Evolutionary conservation across 179 eudicot species (phyloP), one percentile per base, ranked within the genome.

Genomic region (Beta corolliflora): DNA sequence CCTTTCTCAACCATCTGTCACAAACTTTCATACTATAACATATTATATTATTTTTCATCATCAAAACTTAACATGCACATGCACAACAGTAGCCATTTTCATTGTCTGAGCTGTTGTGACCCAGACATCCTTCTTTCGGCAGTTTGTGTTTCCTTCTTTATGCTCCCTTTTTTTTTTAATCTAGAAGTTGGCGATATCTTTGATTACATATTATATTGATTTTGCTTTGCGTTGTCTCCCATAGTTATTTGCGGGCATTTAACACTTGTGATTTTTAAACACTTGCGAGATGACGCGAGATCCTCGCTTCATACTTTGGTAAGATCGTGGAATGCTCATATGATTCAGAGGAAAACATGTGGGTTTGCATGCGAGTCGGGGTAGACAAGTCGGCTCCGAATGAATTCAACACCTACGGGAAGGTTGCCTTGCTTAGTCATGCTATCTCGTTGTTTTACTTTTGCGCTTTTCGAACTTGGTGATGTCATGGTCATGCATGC

Each of bases 261-360:
- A 58, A 78, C 74, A 31, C 53, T 63, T 36, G 15, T 52, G 12
- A 48, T 73, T 45, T 68, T 74, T 65, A 63, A 76, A 21, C 23
- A 52, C 69, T 63, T 83, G 87, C 92, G n/a, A 94, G 95, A 92
- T 82, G 93, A 81, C 75, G 58, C 83, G n/a, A 7, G 98, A 94
- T 77, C 88, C 95, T 60, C n/a, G 83, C 93, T 23, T 29, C 86
- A 3, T 90, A 81, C 69, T 75, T 91, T 36, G 99, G 98, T 44
- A 95, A 94, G 89, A 94, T 95, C 69, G 78, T 94, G 0, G 99
- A 95, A 84, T 95, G 99, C 84, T 85, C 93, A 44, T 92, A 90
- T 91, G 83, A 89, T 77, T 64, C 87, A 0, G 93, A 90, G 76
- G 89, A 87, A 84, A 82, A 88, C n/a, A 86, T 85, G 36, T 95